phyloP scores from a whole-genome alignment of 2,329 filamentous ascomycete genomes.

The Lachnellula willkommii region DNA sequence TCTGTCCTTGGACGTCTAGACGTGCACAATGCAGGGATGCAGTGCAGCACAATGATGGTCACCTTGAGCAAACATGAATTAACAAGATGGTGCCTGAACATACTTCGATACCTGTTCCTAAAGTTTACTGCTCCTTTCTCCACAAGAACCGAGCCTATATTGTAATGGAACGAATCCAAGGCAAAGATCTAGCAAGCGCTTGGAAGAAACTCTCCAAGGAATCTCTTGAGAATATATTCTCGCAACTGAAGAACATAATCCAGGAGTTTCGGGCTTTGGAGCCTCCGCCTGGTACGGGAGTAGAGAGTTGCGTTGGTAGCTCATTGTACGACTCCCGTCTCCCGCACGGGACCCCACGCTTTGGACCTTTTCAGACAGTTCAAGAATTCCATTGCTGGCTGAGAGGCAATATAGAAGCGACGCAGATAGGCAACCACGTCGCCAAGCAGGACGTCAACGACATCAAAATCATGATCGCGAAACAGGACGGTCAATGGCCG shows the following conservation, averaged over 20 bases:
- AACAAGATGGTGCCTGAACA: too few species aligned
- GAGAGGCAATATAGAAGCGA: conserved; percentile 23
- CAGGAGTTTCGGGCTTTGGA: background rate
- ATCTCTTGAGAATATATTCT: background rate
- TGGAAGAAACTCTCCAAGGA: background rate
- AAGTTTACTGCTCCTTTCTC: conserved; percentile 40
- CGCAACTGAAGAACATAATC: background rate
- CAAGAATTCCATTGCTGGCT: conserved; percentile 33
- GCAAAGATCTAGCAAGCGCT: conserved; percentile 10
- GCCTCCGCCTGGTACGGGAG: background rate
- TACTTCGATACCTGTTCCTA: conserved; percentile 42
- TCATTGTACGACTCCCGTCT: conserved; percentile 29
- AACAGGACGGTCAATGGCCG: conserved; percentile 35
- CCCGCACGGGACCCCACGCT: conserved; percentile 13
- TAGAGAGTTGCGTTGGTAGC: conserved; percentile 13
- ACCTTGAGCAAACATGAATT: too few species aligned
- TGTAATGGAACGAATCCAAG: conserved; percentile 39
- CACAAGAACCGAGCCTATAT: conserved; percentile 39
- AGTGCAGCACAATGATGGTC: too few species aligned
- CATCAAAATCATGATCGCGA: conserved; percentile 32
- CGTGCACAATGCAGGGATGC: too few species aligned
- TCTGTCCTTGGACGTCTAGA: too few species aligned
- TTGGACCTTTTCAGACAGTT: conserved; percentile 33
- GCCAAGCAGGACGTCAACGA: conserved; percentile 26
- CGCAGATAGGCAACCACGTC: conserved; percentile 14